A percentile compares a stretch with the other conserved stretches of the same genome.
These are phyloP conservation scores for Alternaria consortialis DNA, from an alignment of 2,329 filamentous ascomycete genomes.

Conservation along the genomic window DNA sequence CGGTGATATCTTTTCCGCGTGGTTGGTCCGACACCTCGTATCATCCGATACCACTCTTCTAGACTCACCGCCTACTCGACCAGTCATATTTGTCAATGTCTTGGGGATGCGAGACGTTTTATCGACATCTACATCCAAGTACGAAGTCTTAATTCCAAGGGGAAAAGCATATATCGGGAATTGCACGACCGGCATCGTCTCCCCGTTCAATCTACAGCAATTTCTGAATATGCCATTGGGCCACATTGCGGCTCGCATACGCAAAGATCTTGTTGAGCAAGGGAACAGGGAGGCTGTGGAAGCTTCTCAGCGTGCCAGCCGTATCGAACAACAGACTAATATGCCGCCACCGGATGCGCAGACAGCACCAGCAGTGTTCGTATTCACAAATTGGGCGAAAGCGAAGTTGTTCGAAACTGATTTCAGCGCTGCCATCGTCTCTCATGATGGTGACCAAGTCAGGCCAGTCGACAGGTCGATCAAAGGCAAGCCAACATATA, in stretches of 20 bases:
- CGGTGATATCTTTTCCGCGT: constrained; percentile 29
- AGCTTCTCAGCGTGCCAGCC: constrained; percentile 7
- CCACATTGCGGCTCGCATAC: constrained; percentile 32
- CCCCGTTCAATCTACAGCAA: constrained; percentile 21
- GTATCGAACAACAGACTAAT: not conserved
- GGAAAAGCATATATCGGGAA: constrained; percentile 29
- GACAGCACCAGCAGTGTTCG: constrained; percentile 12
- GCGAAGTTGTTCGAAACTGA: constrained; percentile 26
- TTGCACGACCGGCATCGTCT: constrained; percentile 8
- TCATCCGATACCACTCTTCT: constrained; percentile 14
- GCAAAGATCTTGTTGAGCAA: constrained; percentile 30
- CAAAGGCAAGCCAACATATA: constrained; percentile 6
- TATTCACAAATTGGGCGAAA: constrained; percentile 29
- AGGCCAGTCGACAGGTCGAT: not conserved
- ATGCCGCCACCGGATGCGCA: not conserved
- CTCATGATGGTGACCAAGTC: no score
- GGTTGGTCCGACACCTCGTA: constrained; percentile 20
- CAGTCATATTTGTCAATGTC: constrained; percentile 36
- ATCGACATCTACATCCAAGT: constrained; percentile 10
- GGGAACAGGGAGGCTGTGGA: constrained; percentile 27
- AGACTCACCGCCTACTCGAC: constrained; percentile 8
- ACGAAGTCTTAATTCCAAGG: constrained; percentile 23
- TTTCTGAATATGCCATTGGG: constrained; percentile 29
- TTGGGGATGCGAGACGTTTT: constrained; percentile 34
- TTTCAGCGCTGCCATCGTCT: constrained; percentile 24